Conservation (phyloP, 768 basidiomycete genomes). For the Pleurotus sapidus region DNA sequence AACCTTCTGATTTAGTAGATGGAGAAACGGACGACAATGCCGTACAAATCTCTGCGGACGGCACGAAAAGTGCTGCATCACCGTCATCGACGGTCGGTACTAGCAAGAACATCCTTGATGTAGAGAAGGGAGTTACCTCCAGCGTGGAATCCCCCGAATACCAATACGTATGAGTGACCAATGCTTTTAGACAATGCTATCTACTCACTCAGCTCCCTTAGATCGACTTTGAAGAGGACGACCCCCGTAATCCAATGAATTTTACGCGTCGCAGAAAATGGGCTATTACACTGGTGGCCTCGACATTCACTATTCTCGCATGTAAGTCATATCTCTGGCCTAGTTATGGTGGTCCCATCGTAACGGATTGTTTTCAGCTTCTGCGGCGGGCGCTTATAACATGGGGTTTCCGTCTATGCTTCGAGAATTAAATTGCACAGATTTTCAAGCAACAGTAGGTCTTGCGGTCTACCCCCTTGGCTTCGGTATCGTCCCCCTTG, state of each 20-base stretch:
- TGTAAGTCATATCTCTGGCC: slow-evolving; percentile 27
- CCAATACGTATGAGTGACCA: no score
- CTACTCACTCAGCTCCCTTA: slow-evolving; percentile 14
- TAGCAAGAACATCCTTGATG: no score
- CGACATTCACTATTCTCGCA: slow-evolving; percentile 43
- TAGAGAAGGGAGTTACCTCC: no score
- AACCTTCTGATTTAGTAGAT: no score
- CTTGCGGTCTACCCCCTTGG: slow-evolving; percentile 43
- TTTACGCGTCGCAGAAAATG: slow-evolving; percentile 37
- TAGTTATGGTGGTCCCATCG: neutral
- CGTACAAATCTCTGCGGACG: no score
- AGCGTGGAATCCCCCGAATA: no score
- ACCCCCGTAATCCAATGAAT: slow-evolving; percentile 36
- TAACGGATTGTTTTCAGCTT: slow-evolving; percentile 25
- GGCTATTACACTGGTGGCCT: slow-evolving; percentile 41
- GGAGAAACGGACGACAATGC: no score
- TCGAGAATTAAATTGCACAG: slow-evolving; percentile 26
- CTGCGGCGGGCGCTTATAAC: slow-evolving; percentile 36
- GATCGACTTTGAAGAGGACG: slow-evolving; percentile 39
- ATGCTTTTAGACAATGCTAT: no score
- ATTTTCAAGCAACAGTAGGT: slow-evolving; percentile 31
- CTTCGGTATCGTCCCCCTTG: slow-evolving; percentile 47
- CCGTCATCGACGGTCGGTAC: no score
- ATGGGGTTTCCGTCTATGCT: slow-evolving; percentile 47
- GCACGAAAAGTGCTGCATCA: no score